Evolutionary conservation across 2,329 filamentous ascomycete species (phyloP).

Genomic region (Calonectria naviculata): DNA sequence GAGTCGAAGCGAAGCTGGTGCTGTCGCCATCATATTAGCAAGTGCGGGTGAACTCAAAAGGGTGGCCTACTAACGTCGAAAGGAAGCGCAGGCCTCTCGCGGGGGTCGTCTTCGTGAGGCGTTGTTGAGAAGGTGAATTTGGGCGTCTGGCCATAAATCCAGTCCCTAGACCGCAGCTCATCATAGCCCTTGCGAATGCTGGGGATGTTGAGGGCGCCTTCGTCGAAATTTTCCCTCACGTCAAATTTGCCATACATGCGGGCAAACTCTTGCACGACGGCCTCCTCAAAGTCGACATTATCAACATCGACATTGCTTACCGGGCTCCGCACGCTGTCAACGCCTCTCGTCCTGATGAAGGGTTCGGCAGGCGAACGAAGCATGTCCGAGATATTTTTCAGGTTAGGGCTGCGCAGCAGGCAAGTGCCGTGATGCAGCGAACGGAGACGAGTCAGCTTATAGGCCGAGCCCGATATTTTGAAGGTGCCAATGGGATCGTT

Average conservation of each 20-base stretch:
- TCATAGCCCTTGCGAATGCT: constrained; percentile 56
- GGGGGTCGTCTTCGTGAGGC: constrained; percentile 67
- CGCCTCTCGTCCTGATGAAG: constrained; percentile 84
- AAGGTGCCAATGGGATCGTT: constrained; percentile 52
- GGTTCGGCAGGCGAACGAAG: constrained; percentile 82
- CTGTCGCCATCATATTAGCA: constrained; percentile 28
- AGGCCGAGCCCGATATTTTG: constrained; percentile 95
- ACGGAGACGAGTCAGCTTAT: constrained; percentile 85
- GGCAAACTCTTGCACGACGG: constrained; percentile 74
- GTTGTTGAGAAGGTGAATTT: constrained; percentile 79
- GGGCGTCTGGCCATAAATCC: constrained; percentile 89
- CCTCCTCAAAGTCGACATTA: constrained; percentile 58
- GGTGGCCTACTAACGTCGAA: constrained; percentile 50
- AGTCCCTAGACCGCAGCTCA: constrained; percentile 67
- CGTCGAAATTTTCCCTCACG: constrained; percentile 56
- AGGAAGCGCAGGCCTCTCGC: constrained; percentile 63
- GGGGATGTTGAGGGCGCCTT: constrained; percentile 58
- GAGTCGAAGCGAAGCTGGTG: constrained; percentile 49
- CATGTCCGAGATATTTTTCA: constrained; percentile 75
- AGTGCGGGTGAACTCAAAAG: neutral
- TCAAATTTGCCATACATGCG: constrained; percentile 69
- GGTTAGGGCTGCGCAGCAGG: constrained; percentile 80
- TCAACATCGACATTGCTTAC: constrained; percentile 80
- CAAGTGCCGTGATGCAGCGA: constrained; percentile 95
- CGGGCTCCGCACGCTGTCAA: constrained; percentile 89